Conservation (phyloP, 2,329 filamentous ascomycete species). For the Xylariaceae sp. region DNA sequence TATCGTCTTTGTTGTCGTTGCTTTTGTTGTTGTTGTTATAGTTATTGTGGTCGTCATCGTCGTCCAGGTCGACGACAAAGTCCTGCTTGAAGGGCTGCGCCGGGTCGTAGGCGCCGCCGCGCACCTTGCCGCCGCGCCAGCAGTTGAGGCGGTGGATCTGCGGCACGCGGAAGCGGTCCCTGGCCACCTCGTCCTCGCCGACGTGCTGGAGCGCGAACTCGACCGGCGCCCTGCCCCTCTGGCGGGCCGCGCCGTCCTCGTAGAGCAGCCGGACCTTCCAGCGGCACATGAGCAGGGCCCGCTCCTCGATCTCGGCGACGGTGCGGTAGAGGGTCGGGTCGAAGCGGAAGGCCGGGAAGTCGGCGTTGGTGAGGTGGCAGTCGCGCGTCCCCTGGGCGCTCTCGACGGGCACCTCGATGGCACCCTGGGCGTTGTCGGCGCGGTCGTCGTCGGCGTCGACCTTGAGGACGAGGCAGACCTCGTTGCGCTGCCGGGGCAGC, state of each 20-base stretch:
- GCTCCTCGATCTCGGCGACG: slow-evolving; percentile 19
- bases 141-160: slow-evolving; percentile 16
- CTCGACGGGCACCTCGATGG: slow-evolving; percentile 19
- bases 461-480: slow-evolving; percentile 20
- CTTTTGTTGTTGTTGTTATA: too few species aligned
- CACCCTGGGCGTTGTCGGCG: slow-evolving; percentile 16
- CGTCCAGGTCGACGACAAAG: slow-evolving; percentile 11
- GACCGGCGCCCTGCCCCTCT: slow-evolving; percentile 12
- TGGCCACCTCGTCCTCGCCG: slow-evolving; percentile 19
- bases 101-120: slow-evolving; percentile 16
- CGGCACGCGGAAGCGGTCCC: slow-evolving; percentile 19
- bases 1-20: too few species aligned
- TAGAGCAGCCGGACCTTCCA: slow-evolving; percentile 26
- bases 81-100: slow-evolving; percentile 3
- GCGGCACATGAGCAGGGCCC: slow-evolving; percentile 27
- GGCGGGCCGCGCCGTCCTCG: slow-evolving; percentile 16
- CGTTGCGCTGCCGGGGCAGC: slow-evolving; percentile 21
- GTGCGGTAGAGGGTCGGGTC: slow-evolving; percentile 8
- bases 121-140: slow-evolving; percentile 20
- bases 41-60: slow-evolving; percentile 8
- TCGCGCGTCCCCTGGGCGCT: slow-evolving; percentile 15
- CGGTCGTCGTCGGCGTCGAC: slow-evolving; percentile 19
- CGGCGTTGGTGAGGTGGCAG: slow-evolving; percentile 26
- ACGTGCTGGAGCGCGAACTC: slow-evolving; percentile 21
- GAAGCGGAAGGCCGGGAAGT: slow-evolving; percentile 19